Base-by-base conservation (phyloP, 2,329 filamentous ascomycete genomes). In the Thelonectria rubi region DNA sequence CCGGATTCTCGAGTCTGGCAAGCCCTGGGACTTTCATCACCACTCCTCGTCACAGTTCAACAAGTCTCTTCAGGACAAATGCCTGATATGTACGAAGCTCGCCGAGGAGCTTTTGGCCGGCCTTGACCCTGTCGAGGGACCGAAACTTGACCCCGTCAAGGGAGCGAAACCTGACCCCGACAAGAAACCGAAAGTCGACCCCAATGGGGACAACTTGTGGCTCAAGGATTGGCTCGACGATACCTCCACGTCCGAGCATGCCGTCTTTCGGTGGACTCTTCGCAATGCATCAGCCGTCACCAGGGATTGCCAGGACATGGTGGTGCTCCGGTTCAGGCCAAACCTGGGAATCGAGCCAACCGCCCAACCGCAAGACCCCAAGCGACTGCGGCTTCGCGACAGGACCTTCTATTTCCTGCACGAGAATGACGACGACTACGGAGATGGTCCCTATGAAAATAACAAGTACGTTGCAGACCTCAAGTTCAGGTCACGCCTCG, bases 251-350 rank as follows among this genome's bases (percentile, higher is more conserved):
- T 9, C 15, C 2, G 14, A 43, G 20, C 14, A 53, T 21, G 48
- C 48, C 9, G 18, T 39, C 30, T 51, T 39, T 39, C 14, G 30
- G 20, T 51, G 48, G 48, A 51, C 48, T 20, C 30, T 51, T 20
- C 32, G 21, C 20, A 43, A 43, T 9, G 50, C 24, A 5, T n/a
- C 37, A 5, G 50, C 50, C 34, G 34, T 37, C 14, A 53, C 39
- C 1, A 18, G 50, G 15, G 37, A 53, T 21, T 32, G 39, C n/a
- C 21, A 53, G 0, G 50, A 53, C 21, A 12, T 53, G 37, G 20
- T 53, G 24, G 39, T 53, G 39, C 20, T 53, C 11, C 50, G 50
- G 3, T 53, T 53, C 12, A 11, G 39, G 10, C 50, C 37, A 30
- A 30, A 32, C 14, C 24, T 12, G 2, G 43, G 43, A 21, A 30